Percentiles rank a stretch among this genome's conserved stretches.
Evolutionary conservation across 2,329 filamentous ascomycete species (phyloP).

Genomic region (Talaromyces sp.): DNA sequence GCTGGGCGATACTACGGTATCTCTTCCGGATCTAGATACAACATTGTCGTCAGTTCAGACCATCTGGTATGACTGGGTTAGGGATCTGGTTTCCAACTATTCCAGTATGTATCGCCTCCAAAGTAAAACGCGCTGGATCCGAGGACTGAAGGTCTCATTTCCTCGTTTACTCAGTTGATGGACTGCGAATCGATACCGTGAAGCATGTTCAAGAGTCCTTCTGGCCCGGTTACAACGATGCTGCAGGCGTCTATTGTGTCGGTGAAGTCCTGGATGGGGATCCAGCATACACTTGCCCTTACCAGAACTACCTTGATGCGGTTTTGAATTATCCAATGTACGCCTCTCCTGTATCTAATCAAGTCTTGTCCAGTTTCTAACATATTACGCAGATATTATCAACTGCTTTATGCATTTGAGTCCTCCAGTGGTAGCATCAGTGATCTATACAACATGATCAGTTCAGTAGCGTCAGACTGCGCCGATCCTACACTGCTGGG

Average conservation of each 20-base stretch:
- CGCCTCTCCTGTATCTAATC: not conserved
- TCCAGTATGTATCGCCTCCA: constrained; percentile 51
- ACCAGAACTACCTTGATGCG: constrained; percentile 50
- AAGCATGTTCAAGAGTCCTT: constrained; percentile 53
- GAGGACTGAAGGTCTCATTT: too few species aligned
- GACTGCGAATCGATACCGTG: constrained; percentile 56
- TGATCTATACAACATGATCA: constrained; percentile 39
- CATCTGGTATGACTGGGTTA: constrained; percentile 63
- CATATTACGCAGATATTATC: constrained; percentile 39
- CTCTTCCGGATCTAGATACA: constrained; percentile 66
- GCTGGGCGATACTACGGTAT: constrained; percentile 57
- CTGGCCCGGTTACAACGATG: constrained; percentile 45
- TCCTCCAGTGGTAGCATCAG: constrained; percentile 38
- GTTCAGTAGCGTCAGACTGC: constrained; percentile 37
- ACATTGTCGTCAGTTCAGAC: constrained; percentile 52
- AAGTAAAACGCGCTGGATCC: too few species aligned
- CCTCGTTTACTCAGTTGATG: constrained; percentile 48
- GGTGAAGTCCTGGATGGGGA: constrained; percentile 52
- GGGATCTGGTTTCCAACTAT: constrained; percentile 60
- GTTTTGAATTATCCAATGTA: constrained; percentile 53
- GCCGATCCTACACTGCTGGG: constrained; percentile 54
- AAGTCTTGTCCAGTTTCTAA: not conserved
- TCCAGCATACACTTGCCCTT: constrained; percentile 44
- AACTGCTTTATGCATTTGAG: constrained; percentile 40
- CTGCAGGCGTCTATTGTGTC: constrained; percentile 51